Base-by-base conservation (phyloP, 2,329 filamentous ascomycete species). In the Dactylellina leptospora region DNA sequence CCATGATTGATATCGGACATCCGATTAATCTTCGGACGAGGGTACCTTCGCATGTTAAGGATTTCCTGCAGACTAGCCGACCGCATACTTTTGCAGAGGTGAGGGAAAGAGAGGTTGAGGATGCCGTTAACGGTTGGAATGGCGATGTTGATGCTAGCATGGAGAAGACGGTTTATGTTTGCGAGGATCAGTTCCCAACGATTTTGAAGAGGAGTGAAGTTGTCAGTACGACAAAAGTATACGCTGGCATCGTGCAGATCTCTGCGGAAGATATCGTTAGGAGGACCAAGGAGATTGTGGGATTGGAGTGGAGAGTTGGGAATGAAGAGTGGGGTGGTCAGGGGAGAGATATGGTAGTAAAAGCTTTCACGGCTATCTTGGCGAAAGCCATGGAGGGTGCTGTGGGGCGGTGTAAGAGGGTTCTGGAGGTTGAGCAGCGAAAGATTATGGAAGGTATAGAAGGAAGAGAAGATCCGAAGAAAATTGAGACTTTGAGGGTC, bases 161-260 rank as follows among this genome's bases (percentile, higher is more conserved):
- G 18, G 76, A 96, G 78, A 97, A 97, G 82, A 85, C 88, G 0
- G 81, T 97, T 0, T 96, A 92, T 79, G 90, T 87, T 0, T 93
- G 92, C 0, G 88, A 88, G 0, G 93, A 97, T 76, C 81, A 88
- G 0, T 97, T 97, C 81, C 95, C 93, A 0, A 97, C 93, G 0
- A 96, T 97, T 51, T 82, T 97, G 23, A 87, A 92, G 28, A 87
- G 93, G 61, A 96, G 91, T 76, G 93, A 97, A 80, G 90, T 97
- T 71, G 81, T 96, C 11, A 83, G 86, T 4, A 83, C 85, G 0
- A 85, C 88, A 16, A 88, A 89, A 51, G 79, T 92, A 16, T 84
- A 84, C 9, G 83, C 97, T 23, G 85, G 85, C 28, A 88, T 93
- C 4, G 83, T 95, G 68, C 90, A 97, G 80, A 93, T 92, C n/a